These are phyloP conservation scores for Populus nigra DNA, from an alignment of 345 rosid genomes.

Conservation along the genomic window DNA sequence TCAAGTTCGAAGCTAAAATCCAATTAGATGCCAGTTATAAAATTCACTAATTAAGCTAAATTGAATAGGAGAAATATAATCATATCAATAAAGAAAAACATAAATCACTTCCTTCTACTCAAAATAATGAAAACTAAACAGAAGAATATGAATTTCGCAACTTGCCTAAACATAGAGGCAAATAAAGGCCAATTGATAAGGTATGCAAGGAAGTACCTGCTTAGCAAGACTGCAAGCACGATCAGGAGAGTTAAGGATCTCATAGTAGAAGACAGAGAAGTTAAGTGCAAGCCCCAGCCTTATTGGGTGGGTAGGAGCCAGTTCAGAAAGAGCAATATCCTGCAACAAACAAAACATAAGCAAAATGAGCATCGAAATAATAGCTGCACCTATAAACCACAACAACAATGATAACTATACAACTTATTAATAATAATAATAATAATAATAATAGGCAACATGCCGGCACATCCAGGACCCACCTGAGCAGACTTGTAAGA, in stretches of 20 bases:
- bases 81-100: not conserved
- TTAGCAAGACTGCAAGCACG: constrained; percentile 96
- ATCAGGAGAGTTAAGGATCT: constrained; percentile 96
- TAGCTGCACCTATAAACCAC: not conserved
- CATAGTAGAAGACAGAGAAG: constrained; percentile 97
- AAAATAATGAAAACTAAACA: not conserved
- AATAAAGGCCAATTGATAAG: not conserved
- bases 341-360: constrained; percentile 25
- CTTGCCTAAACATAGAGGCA: not conserved
- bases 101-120: not conserved
- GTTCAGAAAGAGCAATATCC: constrained; percentile 90
- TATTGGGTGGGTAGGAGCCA: constrained; percentile 95
- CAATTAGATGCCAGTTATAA: not conserved
- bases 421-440: not conserved
- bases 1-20: not conserved
- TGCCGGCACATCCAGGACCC: not conserved
- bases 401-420: not conserved
- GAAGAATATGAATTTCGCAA: not conserved
- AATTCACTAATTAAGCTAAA: not conserved
- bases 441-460: not conserved
- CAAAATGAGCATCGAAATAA: not conserved
- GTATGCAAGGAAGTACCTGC: constrained; percentile 44
- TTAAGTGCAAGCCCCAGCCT: constrained; percentile 97
- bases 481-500: constrained; percentile 99
- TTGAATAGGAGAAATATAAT: not conserved